phyloP scores from a whole-genome alignment of 257 asterid genomes.

The Henckelia pumila region DNA sequence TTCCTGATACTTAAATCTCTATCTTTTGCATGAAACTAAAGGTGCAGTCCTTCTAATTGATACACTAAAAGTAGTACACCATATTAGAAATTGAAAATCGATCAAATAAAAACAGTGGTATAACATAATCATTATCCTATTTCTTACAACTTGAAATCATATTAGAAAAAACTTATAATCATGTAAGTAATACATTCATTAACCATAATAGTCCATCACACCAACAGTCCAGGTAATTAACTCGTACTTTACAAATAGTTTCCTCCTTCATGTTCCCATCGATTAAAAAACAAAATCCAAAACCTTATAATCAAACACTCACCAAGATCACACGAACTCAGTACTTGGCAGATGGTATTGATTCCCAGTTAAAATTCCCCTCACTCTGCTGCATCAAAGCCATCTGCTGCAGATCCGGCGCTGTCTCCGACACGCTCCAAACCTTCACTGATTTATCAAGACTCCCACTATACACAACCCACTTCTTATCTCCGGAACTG shows the following conservation, averaged over 20 bases:
- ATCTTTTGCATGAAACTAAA: too few relatives aligned
- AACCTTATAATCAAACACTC: not conserved
- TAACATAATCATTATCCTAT: not conserved
- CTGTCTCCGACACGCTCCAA: conserved; percentile 76
- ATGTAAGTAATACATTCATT: not conserved
- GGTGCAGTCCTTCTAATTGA: too few relatives aligned
- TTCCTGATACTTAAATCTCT: too few relatives aligned
- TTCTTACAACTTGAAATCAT: not conserved
- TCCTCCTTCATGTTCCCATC: not conserved
- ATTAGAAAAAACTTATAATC: too few relatives aligned
- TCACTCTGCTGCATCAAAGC: conserved; percentile 27
- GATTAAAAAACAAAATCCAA: not conserved
- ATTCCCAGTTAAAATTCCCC: conserved; percentile 46
- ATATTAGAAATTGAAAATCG: not conserved
- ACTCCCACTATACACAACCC: conserved; percentile 82
- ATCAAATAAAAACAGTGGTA: not conserved
- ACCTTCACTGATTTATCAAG: conserved; percentile 79
- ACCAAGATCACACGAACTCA: not conserved
- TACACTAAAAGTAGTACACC: too few relatives aligned
- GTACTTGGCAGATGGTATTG: conserved; percentile 53
- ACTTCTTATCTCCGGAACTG: conserved; percentile 34
- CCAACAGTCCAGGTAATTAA: not conserved
- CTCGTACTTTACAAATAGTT: not conserved
- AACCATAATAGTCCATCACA: not conserved
- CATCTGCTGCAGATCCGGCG: conserved; percentile 44